phyloP scores from a whole-genome alignment of 208 protist species.

The Polymyxa betae region DNA sequence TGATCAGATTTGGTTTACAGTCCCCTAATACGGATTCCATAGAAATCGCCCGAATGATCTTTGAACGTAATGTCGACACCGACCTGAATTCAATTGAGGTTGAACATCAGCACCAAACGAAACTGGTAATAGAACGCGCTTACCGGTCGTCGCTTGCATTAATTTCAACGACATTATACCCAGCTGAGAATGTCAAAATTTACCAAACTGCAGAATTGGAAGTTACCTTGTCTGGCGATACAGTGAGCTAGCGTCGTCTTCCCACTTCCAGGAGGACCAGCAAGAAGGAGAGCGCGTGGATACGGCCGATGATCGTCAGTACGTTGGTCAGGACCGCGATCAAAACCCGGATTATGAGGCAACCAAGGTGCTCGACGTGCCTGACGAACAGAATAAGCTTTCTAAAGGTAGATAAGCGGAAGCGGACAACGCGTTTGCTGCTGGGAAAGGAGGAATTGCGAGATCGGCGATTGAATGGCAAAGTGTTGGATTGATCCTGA shows the following conservation, averaged over 20 bases:
- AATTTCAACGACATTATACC: conserved; percentile 34
- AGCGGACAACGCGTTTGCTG: no score
- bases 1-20: neutral
- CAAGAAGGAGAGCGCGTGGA: neutral
- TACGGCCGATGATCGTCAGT: neutral
- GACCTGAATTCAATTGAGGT: neutral
- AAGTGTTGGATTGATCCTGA: neutral
- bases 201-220: neutral
- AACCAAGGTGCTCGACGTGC: conserved; percentile 24
- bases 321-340: neutral
- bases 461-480: neutral
- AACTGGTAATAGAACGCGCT: neutral
- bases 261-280: conserved; percentile 40
- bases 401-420: neutral
- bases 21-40: neutral
- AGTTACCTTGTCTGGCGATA: neutral
- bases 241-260: conserved; percentile 39
- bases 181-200: conserved; percentile 1
- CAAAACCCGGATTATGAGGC: neutral
- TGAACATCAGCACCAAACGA: neutral
- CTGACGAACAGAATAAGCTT: neutral
- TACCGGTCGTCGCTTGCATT: conserved; percentile 48
- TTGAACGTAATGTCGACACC: neutral
- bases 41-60: conserved; percentile 14
- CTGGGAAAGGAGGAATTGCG: no score